Evolutionary conservation across 2,329 filamentous ascomycete genomes (phyloP), one percentile per base, ranked within the genome.

Genomic region (Colletotrichum scovillei): DNA sequence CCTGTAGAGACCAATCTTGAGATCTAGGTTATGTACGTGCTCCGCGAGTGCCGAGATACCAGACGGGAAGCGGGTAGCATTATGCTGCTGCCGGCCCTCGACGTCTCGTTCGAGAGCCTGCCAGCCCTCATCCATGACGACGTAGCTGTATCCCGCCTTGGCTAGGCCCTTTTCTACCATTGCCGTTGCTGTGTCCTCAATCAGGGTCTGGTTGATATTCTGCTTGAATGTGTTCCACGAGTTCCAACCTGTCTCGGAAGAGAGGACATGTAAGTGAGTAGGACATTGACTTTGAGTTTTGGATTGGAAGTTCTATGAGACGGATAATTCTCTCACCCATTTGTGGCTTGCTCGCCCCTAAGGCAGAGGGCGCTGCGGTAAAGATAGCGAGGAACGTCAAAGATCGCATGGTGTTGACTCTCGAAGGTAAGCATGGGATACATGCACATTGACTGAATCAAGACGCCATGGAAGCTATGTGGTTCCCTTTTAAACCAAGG

Each of bases 1-100:
- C 70, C 82, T 84, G 77, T 90, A 90, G 79, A 89, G 88, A 38
- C 88, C 88, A 72, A 89, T 87, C 19, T 85, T 83, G 56, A 90
- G 77, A 1, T 84, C 86, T 35, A 88, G 76, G 0, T 74, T 78
- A 76, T 90, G 88, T 8, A 89, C 77, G 30, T 82, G 76, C 69
- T 88, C 82, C 1, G 86, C 85, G 2, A 90, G 79, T 22, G 82
- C 78, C 14, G 81, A 80, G 52, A 55, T 22, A 49, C 42, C 19
- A n/a, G 42, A 46, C 12, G 55, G 35, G 32, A 56, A 65, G 5
- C 63, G 52, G 11, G 63, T 56, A n/a, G 63, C 16, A n/a, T 63
- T 63, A 60, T 62, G 46, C 26, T 60, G 68, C 26, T 62, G 57
- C 65, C 56, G 30, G 38, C 57, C 30, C 72, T 65, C 16, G 42